A percentile compares a stretch with the other conserved stretches of the same genome.
phyloP scores from a whole-genome alignment of 306 rosid species.

The Inga laurina region DNA sequence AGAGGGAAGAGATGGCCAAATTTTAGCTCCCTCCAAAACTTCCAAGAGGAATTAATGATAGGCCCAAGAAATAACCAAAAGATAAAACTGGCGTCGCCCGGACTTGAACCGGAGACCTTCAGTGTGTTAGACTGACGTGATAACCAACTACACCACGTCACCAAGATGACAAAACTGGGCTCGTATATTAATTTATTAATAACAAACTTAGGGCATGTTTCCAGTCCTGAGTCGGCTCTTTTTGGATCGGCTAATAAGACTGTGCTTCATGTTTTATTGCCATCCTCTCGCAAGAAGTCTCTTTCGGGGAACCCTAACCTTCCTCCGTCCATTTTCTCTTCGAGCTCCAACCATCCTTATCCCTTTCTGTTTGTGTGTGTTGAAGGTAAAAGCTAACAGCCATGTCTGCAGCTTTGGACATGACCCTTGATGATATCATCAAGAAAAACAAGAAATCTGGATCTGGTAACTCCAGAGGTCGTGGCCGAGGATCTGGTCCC shows the following conservation, averaged over 20 bases:
- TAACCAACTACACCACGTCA: slow-evolving; percentile 61
- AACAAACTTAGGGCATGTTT: no score
- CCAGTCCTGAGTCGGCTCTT: not conserved
- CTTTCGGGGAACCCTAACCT: slow-evolving; percentile 29
- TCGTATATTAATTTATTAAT: not conserved
- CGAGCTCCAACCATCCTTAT: not conserved
- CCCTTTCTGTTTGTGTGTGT: slow-evolving; percentile 11
- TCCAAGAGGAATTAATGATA: no score
- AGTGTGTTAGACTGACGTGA: slow-evolving; percentile 98
- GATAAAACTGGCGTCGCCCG: slow-evolving; percentile 40
- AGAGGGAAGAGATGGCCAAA: no score
- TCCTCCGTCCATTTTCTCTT: not conserved
- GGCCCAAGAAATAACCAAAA: no score
- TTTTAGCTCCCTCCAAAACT: no score
- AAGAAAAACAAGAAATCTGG: slow-evolving; percentile 85
- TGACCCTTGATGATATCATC: slow-evolving; percentile 88
- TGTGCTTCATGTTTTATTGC: not conserved
- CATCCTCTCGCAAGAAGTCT: not conserved
- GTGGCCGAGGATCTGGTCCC: slow-evolving; percentile 59
- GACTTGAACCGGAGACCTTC: slow-evolving; percentile 77
- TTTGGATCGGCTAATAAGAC: not conserved
- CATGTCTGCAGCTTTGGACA: slow-evolving; percentile 76
- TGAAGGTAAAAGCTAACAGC: not conserved
- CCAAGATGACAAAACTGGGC: rapidly evolving
- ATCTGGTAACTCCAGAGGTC: slow-evolving; percentile 56